phyloP scores from a whole-genome alignment of 306 rosid genomes.

The cucumber (Cucumis sativus) region Cucumber_9930_V3 NC_026657.2:858001-858500 shows the following conservation, averaged over 20 bases:
- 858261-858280: background rate
- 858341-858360: background rate
- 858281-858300: background rate
- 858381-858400: conserved; percentile 92
- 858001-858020: background rate
- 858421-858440: conserved; percentile 72
- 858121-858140: background rate
- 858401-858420: conserved; percentile 79
- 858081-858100: background rate
- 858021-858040: background rate
- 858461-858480: conserved; percentile 84
- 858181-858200: background rate
- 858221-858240: background rate
- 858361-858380: background rate
- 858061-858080: background rate
- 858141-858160: background rate
- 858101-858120: background rate
- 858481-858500: conserved; percentile 79
- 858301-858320: background rate
- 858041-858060: background rate
- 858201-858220: background rate
- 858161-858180: background rate
- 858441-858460: conserved; percentile 78
- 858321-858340: background rate
- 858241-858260: background rate